Base-by-base conservation (phyloP, 2,329 filamentous ascomycete genomes). In the Zymoseptoria tritici region DNA sequence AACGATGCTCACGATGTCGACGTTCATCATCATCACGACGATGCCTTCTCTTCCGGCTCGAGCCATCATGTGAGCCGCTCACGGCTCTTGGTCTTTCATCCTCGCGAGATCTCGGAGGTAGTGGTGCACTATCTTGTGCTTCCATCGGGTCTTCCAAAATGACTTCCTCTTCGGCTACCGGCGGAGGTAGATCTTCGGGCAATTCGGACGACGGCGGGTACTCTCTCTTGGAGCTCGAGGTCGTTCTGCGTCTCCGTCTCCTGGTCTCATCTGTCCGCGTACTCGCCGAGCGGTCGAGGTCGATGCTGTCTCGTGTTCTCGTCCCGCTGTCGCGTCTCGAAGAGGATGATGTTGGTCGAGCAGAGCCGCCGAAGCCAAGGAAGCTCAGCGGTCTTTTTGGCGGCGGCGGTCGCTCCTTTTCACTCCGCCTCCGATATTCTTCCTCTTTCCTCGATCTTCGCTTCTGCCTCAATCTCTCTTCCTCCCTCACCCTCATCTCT, bases 401-500 rank as follows among this genome's bases (percentile, higher is more conserved):
- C 22, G 55, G 57, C n/a, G 49, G 54, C 7, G 46, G 53, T 8
- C 56, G 55, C 24, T 65, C 64, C 36, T 57, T 61, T 9, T 64
- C 58, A n/a, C 62, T 60, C n/a, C 61, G 49, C 9, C 52, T 46
- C 8, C 55, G 46, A 24, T 60, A 58, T 3, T 58, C 54, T 20
- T 61, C 59, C 21, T 54, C 29, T 4, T 59, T 46, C 56, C 51
- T 42, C 54, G 54, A 19, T 24, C 52, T 11, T 54, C 42, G 52
- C 54, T 56, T 22, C 13, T 26, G 52, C n/a, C 57, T 42, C 19
- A 24, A 8, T 24, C 54, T 52, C 9, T 50, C 57, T 52, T 57
- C 60, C 21, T 60, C 52, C 21, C 52, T 19, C 19, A 24, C 57
- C 13, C 55, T 26, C 26, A 8, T 31, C 80, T 29, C 63, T 66